A percentile compares a stretch with the other conserved stretches of the same genome.
These are phyloP conservation scores for Cordyceps militaris DNA, from an alignment of 2,329 filamentous ascomycete genomes.

Conservation along the genomic window DNA sequence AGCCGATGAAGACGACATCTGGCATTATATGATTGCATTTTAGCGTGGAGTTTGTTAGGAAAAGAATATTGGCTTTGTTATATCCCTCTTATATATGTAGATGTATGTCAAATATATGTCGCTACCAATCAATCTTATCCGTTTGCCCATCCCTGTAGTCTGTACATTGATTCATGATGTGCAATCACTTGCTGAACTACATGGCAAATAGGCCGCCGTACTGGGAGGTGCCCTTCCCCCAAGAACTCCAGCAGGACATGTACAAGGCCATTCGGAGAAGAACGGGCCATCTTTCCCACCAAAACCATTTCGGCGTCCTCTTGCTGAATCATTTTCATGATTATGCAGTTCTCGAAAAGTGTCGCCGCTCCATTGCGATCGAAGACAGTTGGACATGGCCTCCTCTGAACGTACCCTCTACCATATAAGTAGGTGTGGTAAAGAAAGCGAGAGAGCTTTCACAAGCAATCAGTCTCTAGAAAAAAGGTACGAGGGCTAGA, in stretches of 20 bases:
- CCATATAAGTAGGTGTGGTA: no score
- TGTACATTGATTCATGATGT: no score
- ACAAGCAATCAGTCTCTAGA: no score
- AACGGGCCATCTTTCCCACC: not conserved
- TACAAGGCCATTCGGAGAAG: not conserved
- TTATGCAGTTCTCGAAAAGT: no score
- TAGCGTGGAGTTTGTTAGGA: constrained; percentile 4
- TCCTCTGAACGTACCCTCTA: no score
- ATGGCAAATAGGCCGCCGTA: not conserved
- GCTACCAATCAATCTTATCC: not conserved
- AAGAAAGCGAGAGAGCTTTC: no score
- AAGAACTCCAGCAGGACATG: not conserved
- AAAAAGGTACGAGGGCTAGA: no score
- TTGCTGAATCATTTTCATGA: no score
- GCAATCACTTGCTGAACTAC: not conserved
- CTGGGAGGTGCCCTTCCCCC: not conserved
- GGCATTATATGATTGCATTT: constrained; percentile 6
- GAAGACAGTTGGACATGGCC: no score
- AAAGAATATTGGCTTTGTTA: constrained; percentile 4
- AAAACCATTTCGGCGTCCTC: not conserved
- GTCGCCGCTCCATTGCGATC: no score
- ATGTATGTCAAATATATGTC: not conserved
- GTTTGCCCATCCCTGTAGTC: not conserved
- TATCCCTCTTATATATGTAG: not conserved
- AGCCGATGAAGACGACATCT: not conserved